These are phyloP conservation scores for Pholiota molesta DNA, from an alignment of 768 basidiomycete species.

Conservation along the genomic window DNA sequence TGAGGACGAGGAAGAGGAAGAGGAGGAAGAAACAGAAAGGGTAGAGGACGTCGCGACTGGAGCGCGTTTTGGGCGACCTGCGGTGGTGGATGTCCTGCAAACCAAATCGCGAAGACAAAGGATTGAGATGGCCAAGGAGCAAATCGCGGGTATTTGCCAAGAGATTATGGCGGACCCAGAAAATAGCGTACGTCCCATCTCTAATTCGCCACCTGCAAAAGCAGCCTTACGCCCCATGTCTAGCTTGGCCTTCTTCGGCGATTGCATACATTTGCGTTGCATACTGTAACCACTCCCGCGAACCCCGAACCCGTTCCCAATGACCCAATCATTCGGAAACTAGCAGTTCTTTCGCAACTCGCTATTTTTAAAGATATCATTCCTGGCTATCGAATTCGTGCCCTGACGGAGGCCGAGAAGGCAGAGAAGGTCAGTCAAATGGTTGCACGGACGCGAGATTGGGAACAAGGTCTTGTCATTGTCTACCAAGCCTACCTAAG, in stretches of 20 bases:
- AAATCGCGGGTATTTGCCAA: constrained; percentile 91
- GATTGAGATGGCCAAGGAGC: constrained; percentile 85
- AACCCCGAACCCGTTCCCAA: constrained; percentile 75
- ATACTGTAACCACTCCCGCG: constrained; percentile 69
- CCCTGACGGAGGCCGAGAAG: constrained; percentile 88
- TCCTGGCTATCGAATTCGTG: constrained; percentile 93
- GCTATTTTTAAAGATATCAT: constrained; percentile 96
- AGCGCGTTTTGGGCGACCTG: constrained; percentile 84
- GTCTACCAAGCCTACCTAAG: constrained; percentile 91
- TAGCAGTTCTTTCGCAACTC: constrained; percentile 88
- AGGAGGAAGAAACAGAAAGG: constrained; percentile 26
- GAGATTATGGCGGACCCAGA: constrained; percentile 95
- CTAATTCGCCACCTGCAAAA: not conserved
- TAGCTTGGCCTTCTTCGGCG: constrained; percentile 90
- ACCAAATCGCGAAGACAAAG: constrained; percentile 67
- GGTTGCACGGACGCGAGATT: constrained; percentile 88
- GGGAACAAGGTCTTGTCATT: constrained; percentile 90
- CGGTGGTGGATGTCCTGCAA: constrained; percentile 71
- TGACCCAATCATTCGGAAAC: constrained; percentile 80
- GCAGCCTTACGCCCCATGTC: not conserved
- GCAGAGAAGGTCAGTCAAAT: constrained; percentile 93
- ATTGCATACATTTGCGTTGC: constrained; percentile 84
- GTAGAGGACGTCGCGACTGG: constrained; percentile 81
- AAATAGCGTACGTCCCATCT: constrained; percentile 69
- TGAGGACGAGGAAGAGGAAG: constrained; percentile 32